phyloP scores from a whole-genome alignment of 108 stramenopile genomes.

The Licmophora abbreviata region DNA sequence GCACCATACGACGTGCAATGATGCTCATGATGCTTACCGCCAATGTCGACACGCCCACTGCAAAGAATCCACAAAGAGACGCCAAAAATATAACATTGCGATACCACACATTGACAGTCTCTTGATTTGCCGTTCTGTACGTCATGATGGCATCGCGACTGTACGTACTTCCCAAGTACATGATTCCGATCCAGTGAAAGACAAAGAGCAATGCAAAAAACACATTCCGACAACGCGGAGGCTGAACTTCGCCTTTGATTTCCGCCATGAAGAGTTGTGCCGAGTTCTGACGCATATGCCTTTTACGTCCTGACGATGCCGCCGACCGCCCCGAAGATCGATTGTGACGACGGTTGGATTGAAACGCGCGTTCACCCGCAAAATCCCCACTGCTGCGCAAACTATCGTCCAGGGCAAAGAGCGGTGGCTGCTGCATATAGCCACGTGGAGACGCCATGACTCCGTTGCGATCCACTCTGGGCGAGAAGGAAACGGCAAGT shows the following conservation, averaged over 20 bases:
- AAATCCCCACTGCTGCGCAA: too few relatives aligned
- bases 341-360: not conserved
- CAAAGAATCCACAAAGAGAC: conserved; percentile 55
- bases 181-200: conserved; percentile 46
- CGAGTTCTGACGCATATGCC: conserved; percentile 68
- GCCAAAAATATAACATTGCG: conserved; percentile 57
- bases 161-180: conserved; percentile 44
- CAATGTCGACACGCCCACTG: conserved; percentile 45
- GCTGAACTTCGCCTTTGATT: conserved; percentile 55
- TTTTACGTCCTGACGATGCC: conserved; percentile 10
- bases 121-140: conserved; percentile 6
- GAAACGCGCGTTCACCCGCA: not conserved
- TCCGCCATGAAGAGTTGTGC: conserved; percentile 73
- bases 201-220: conserved; percentile 56
- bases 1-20: conserved; percentile 58
- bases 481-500: not conserved
- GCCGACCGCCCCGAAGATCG: not conserved
- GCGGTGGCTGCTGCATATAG: too few relatives aligned
- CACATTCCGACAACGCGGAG: conserved; percentile 50
- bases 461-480: not conserved
- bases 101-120: conserved; percentile 43
- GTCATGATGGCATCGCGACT: conserved; percentile 44
- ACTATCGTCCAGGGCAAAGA: too few relatives aligned
- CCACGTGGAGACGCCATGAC: too few relatives aligned
- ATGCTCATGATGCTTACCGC: conserved; percentile 60